Base-by-base conservation (phyloP, 2,329 filamentous ascomycete genomes). In the Dactylellina parvicollis region DNA sequence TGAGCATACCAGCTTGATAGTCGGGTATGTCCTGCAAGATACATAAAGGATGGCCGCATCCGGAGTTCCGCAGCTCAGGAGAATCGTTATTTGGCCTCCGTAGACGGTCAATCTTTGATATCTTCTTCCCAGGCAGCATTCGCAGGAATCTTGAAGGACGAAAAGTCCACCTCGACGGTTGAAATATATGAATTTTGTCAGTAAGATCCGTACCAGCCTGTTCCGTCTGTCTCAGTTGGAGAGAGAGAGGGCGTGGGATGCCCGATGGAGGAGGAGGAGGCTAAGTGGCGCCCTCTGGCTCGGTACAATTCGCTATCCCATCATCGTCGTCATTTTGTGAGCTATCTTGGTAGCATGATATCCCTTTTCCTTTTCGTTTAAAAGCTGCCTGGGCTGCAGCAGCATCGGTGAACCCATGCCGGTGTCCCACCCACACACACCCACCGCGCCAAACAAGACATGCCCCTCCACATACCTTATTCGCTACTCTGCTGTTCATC, bases 391-490 rank as follows among this genome's bases (percentile, higher is more conserved):
- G 49, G 16, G 38, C 40, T 55, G 47, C 47, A 30, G 62, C 52
- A 57, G 42, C 44, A 42, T 67, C 52, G 62, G 54, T 57, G 44
- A 30, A 61, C 64, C 64, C 64, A 60, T 69, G 64, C 38, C 18
- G 44, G 50, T 56, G 66, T 59, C 59, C 59, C 67, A 72, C 50
- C 42, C 60, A 46, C 47, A 46, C 66, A 7, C 42, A 52, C 44
- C 18, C 64, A 34, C 34, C 59, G 67, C 67, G 67, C 67, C 67
- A 72, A 72, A 72, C 67, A 65, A 72, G 67, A 72, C 67, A 72
- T 64, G 52, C 59, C 67, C 66, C 67, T 72, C 67, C 67, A 72
- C 67, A 72, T 72, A 72, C 67, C 67, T 72, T 54, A 72, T 65
- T 72, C 59, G 59, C 59, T 72, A 40, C 52, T 36, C 59, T 34